Percentiles rank a stretch among this genome's conserved stretches.
Conservation (phyloP, 768 basidiomycete genomes). For the Symmetrospora coprosmae region DNA sequence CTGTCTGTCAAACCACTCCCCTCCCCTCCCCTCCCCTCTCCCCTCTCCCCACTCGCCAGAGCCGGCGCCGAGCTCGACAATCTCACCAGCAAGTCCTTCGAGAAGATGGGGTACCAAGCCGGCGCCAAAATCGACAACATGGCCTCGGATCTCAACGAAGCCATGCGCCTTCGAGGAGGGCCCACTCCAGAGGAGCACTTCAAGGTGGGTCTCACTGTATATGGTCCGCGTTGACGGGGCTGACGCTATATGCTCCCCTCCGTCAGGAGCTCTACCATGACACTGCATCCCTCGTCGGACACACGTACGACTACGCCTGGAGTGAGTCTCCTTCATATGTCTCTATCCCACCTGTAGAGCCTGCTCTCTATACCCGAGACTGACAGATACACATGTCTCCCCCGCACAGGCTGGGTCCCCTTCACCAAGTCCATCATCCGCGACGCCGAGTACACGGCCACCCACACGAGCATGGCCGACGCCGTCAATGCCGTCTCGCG, state of each 20-base stretch:
- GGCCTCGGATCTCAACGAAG: neutral
- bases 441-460: too few species aligned
- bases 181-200: neutral
- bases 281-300: neutral
- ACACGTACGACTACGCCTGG: neutral
- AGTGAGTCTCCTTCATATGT: too few species aligned
- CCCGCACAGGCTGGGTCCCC: neutral
- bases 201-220: slow-evolving; percentile 1
- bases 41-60: too few species aligned
- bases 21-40: too few species aligned
- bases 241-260: neutral
- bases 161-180: neutral
- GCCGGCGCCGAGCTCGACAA: too few species aligned
- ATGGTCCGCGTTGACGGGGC: neutral
- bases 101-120: neutral
- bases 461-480: too few species aligned
- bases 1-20: too few species aligned
- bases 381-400: too few species aligned
- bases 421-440: neutral
- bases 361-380: too few species aligned
- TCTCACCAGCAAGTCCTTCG: neutral
- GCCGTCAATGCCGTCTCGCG: too few species aligned
- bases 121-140: neutral
- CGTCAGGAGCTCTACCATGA: neutral
- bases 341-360: too few species aligned